Base-by-base conservation (phyloP, 2,329 filamentous ascomycete genomes). In the Fusarium temperatum region DNA sequence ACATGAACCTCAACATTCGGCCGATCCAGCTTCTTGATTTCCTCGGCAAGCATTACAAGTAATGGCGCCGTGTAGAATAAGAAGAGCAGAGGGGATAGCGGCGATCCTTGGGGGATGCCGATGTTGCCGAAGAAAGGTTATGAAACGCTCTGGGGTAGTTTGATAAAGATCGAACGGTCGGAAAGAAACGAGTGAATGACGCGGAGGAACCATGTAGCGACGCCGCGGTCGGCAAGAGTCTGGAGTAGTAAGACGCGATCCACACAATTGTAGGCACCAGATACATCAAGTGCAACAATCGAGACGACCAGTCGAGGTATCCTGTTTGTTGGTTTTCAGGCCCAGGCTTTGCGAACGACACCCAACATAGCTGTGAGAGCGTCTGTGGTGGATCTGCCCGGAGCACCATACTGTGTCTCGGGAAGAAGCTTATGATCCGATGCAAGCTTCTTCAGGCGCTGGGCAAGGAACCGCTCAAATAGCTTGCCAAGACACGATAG, bases 51-150 rank as follows among this genome's bases (percentile, higher is more conserved):
- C 7, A 36, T 13, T 6, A 48, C 45, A 9, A 67, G 53, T 2
- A 68, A 35, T 3, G 63, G 63, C 2, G 63, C 58, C 9, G 67
- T 45, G 26, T 68, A 73, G 41, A 73, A 47, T 3, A 68, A 44
- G 51, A 71, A 73, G 8, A 71, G 51, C 3, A 73, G 24, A 2
- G 67, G 55, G 3, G 70, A 71, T 2, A 65, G 28, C 5, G 47
- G 63, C 3, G 48, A 57, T 5, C 68, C 70, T 39, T 73, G 68
- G 7, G 68, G 67, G 14, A 73, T 59, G 13, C 70, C 68, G 15
- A 57, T 63, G 50, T 71, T 65, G 32, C 64, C 24, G 13, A 26
- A 63, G 17, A 68, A 68, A 2, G 13, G 11, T 1, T 44, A 10
- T 11, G 68, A 60, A 3, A 41, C 54, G 15, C 47, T 51, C 4